These are phyloP conservation scores for Colletotrichum viniferum DNA, from an alignment of 2,329 filamentous ascomycete genomes.

Conservation along the genomic window DNA sequence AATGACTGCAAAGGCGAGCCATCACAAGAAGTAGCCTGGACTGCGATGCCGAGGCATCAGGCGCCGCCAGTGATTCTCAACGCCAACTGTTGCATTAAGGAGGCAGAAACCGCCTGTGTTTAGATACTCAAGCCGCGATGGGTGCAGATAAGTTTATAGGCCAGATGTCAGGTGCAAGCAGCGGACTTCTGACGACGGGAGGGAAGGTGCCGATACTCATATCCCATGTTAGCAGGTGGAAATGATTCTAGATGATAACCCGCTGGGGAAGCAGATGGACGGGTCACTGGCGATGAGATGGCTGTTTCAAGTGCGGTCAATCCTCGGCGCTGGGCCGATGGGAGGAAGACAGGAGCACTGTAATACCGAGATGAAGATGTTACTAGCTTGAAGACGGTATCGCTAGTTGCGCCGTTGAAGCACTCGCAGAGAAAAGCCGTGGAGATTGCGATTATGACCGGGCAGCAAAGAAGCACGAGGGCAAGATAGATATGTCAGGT, in stretches of 20 bases:
- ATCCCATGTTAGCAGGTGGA: background rate
- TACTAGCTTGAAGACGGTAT: background rate
- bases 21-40: background rate
- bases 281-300: background rate
- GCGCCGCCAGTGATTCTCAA: background rate
- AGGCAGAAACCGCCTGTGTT: background rate
- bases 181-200: background rate
- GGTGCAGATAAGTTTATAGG: background rate
- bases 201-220: background rate
- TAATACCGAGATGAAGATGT: background rate
- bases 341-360: background rate
- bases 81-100: background rate
- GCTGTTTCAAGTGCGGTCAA: conserved; percentile 13
- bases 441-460: background rate
- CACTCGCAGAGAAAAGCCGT: background rate
- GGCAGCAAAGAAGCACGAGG: background rate
- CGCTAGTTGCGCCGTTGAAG: background rate
- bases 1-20: background rate
- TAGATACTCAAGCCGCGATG: background rate
- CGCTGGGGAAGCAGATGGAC: background rate
- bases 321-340: background rate
- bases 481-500: background rate
- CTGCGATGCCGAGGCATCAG: background rate
- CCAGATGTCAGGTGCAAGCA: background rate
- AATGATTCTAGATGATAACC: background rate